These are phyloP conservation scores for Diutina siamensis DNA, from an alignment of 1,139 yeast species.

Conservation along the genomic window DNA sequence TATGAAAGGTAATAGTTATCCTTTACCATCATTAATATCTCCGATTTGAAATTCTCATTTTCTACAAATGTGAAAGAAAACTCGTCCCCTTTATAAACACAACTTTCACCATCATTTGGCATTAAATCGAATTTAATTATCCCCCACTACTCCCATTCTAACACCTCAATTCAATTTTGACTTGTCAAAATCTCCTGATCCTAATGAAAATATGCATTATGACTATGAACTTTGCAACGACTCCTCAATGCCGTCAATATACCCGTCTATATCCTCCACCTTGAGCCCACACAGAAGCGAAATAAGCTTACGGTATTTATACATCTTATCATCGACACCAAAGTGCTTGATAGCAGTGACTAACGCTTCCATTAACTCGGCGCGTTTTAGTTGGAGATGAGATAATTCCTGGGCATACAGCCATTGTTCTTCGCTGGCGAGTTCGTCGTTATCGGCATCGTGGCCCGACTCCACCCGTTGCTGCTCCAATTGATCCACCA, in stretches of 20 bases:
- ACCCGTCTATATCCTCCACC: conserved; percentile 67
- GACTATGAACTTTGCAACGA: conserved; percentile 20
- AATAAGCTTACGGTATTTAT: conserved; percentile 70
- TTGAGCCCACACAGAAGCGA: conserved; percentile 75
- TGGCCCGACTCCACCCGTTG: conserved; percentile 8
- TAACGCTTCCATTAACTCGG: conserved; percentile 28
- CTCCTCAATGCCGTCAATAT: conserved; percentile 35
- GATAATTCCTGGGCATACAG: conserved; percentile 34
- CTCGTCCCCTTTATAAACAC: no score
- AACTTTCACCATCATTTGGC: no score
- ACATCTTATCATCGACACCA: conserved; percentile 47
- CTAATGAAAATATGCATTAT: neutral
- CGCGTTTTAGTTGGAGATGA: conserved; percentile 40
- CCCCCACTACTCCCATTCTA: no score
- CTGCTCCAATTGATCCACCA: conserved; percentile 35
- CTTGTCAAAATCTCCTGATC: no score
- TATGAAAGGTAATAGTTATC: no score
- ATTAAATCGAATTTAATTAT: no score
- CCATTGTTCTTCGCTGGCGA: conserved; percentile 8
- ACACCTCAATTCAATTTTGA: no score
- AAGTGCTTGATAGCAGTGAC: conserved; percentile 23
- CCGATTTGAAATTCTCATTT: no score
- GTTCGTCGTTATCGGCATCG: conserved; percentile 7
- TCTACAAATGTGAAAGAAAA: no score
- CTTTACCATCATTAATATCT: no score